Conservation (phyloP, 495 filamentous ascomycete genomes). For the Aspergillus funiculosus region DNA sequence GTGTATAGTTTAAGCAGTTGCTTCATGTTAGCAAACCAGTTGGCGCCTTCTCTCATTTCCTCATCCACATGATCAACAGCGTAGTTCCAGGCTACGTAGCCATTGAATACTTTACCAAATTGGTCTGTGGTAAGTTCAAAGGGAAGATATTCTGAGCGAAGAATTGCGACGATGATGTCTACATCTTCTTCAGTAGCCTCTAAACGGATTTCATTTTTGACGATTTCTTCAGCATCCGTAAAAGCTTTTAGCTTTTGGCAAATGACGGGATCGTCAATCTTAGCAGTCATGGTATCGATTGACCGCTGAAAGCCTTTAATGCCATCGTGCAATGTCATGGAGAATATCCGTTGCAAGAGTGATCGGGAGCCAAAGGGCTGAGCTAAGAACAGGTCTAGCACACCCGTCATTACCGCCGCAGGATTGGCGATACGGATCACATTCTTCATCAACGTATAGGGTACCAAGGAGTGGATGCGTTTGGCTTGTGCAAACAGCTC, state of each 20-base stretch:
- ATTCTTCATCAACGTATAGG: constrained; percentile 90
- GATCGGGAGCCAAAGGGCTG: constrained; percentile 89
- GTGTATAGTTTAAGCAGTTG: constrained; percentile 91
- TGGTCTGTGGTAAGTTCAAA: constrained; percentile 67
- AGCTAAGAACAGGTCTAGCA: constrained; percentile 90
- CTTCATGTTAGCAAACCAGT: constrained; percentile 90
- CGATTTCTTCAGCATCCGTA: constrained; percentile 61
- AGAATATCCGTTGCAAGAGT: constrained; percentile 87
- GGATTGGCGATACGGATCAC: constrained; percentile 95
- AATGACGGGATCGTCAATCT: constrained; percentile 74
- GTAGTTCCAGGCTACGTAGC: constrained; percentile 94
- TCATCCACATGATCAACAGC: constrained; percentile 88
- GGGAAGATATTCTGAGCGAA: constrained; percentile 65
- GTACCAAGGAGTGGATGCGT: constrained; percentile 86
- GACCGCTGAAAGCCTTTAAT: constrained; percentile 77
- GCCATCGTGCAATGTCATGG: constrained; percentile 84
- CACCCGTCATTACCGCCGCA: constrained; percentile 86
- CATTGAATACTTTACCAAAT: constrained; percentile 79
- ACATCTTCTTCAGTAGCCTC: constrained; percentile 65
- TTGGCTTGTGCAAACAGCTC: constrained; percentile 93
- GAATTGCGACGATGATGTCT: constrained; percentile 78
- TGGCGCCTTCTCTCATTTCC: constrained; percentile 79
- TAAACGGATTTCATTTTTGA: constrained; percentile 66
- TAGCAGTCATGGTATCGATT: constrained; percentile 67
- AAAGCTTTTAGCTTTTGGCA: constrained; percentile 77